Evolutionary conservation across 2,329 filamentous ascomycete genomes (phyloP), one percentile per base, ranked within the genome.

Genomic region (Cladobotryum protrusum): DNA sequence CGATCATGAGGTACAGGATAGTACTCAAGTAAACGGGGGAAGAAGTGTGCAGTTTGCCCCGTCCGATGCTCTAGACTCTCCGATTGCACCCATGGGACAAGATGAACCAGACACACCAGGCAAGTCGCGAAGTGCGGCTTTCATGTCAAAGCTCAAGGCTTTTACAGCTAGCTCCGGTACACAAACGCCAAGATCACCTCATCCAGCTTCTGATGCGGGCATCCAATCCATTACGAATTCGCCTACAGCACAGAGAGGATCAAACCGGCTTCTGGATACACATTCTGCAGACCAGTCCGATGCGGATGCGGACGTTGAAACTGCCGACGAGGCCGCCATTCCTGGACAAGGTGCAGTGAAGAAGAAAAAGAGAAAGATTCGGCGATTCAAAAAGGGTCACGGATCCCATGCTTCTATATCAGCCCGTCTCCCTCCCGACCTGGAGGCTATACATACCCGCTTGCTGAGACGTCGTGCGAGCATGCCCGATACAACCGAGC

Each of bases 91-190:
- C 56, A 79, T 77, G 32, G 76, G 83, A 52, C 77, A 85, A 40
- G 82, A 86, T 42, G 83, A 86, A 46, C 75, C 69, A n/a, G 86
- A 87, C 35, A 70, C 72, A 8, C 66, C 73, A 13, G 72, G 70
- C 50, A 85, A 83, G 66, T 78, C 79, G 18, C 75, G 77, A 52
- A 73, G 78, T 49, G 78, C 79, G 18, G 85, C 85, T 19, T 77
- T 95, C 56, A 89, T 95, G 68, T 85, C 85, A 15, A 90, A 86
- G 64, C 68, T 95, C 55, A 89, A 87, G 63, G 85, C 87, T 3
- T 72, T 95, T 49, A 81, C 87, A 18, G 78, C 75, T 11, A 68
- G 71, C 7, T 67, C 72, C n/a, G 67, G 65, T 19, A 64, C 74
- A 12, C 77, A 78, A 48, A 67, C 68, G n/a, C 69, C 76, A 66